Evolutionary conservation across 345 rosid genomes (phyloP).

Genomic region (Ceriops zippeliana): DNA sequence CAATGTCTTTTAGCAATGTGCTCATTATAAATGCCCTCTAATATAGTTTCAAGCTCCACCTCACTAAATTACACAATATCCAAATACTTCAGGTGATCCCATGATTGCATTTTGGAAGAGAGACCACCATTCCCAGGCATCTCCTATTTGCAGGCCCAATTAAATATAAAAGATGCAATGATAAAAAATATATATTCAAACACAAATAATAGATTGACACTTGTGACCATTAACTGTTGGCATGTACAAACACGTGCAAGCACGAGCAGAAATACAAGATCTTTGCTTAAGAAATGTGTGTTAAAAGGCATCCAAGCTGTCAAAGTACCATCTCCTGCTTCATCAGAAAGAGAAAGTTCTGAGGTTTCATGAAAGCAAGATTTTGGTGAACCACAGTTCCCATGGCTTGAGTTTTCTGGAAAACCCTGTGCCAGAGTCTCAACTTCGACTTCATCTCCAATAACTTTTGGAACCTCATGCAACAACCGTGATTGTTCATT

Average conservation of each 20-base stretch:
- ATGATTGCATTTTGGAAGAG: no score
- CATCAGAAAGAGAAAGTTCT: slow-evolving; percentile 26
- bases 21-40: no score
- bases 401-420: slow-evolving; percentile 28
- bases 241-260: background rate
- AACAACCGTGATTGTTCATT: slow-evolving; percentile 63
- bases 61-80: no score
- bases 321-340: slow-evolving; percentile 22
- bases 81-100: no score
- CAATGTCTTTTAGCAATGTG: no score
- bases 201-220: no score
- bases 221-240: no score
- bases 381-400: slow-evolving; percentile 24
- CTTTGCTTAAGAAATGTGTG: slow-evolving; percentile 34
- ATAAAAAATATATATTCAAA: no score
- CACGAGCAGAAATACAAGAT: slow-evolving; percentile 3
- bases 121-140: no score
- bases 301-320: slow-evolving; percentile 22
- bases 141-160: no score
- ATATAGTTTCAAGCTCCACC: no score
- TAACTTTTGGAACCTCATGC: slow-evolving; percentile 56
- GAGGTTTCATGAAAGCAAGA: slow-evolving; percentile 26
- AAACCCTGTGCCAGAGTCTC: slow-evolving; percentile 28
- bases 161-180: no score
- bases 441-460: slow-evolving; percentile 52